Evolutionary conservation across 345 rosid species (phyloP), one percentile per base, ranked within the genome.

Genomic region (Populus tremula): DNA sequence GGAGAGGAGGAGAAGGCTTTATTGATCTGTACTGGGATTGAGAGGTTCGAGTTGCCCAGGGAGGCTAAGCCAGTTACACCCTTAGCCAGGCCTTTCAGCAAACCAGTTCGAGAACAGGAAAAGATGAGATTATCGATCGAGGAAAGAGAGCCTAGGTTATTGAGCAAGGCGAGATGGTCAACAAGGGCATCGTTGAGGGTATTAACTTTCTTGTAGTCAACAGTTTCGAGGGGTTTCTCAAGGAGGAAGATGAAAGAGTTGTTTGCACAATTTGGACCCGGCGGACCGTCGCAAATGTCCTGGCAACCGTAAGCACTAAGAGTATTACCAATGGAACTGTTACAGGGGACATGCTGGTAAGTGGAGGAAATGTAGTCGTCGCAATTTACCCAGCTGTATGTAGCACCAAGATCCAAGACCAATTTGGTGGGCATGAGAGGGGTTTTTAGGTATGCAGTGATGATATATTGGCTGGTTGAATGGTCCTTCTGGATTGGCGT

Each of bases 401-500:
- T 67, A 2, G 77, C 77, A 36, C 83, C 82, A 8, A 83, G 74
- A 50, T 81, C 86, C 49, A 83, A 81, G 74, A 75, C 78, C 14
- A 86, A 61, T 18, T 74, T 59, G 64, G 76, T 65, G 72, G 59
- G 76, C 12, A 69, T 83, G 36, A 72, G 85, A 9, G 88, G 88
- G 74, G 83, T 83, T 76, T 72, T 75, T 8, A 82, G 77, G 80
- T 71, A 62, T 63, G 79, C 45, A 0, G 83, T 38, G 78, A 80
- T 63, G 71, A 82, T 77, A 82, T 84, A 86, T 10, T 73, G 81
- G 64, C 63, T 76, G 79, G 71, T 81, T 0, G 75, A 36, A 50
- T 71, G 81, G 77, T 86, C 88, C 69, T 84, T 86, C 16, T 8
- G 56, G n/a, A 86, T 76, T 2, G 85, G 77, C 16, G 50, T 3